These are phyloP conservation scores for Neonectria punicea DNA, from an alignment of 2,329 filamentous ascomycete genomes.

Conservation along the genomic window DNA sequence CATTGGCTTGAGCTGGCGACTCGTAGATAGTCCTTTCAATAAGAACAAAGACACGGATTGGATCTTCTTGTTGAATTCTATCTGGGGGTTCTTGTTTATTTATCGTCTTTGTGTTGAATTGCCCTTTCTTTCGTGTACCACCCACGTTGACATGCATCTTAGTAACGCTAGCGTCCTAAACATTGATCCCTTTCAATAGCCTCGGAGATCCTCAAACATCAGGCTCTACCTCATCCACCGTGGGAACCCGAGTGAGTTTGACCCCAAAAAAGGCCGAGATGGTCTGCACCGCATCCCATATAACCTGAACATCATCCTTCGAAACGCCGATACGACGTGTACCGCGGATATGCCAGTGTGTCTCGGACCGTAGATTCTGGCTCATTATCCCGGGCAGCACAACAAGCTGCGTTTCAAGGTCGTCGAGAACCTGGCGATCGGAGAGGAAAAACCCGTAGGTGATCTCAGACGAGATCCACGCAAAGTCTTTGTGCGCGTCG, in stretches of 20 bases:
- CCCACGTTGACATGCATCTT: too few relatives aligned
- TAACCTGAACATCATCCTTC: slow-evolving; percentile 38
- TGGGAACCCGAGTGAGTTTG: slow-evolving; percentile 40
- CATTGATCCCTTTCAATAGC: too few relatives aligned
- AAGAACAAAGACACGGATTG: not conserved
- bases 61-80: too few relatives aligned
- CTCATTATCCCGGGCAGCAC: slow-evolving; percentile 66
- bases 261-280: slow-evolving; percentile 41
- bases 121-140: too few relatives aligned
- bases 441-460: slow-evolving; percentile 68
- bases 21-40: not conserved
- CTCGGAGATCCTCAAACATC: slow-evolving; percentile 32
- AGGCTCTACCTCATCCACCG: slow-evolving; percentile 43
- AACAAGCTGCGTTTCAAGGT: slow-evolving; percentile 65
- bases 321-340: slow-evolving; percentile 44
- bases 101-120: too few relatives aligned
- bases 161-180: too few relatives aligned
- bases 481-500: slow-evolving; percentile 52
- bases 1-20: slow-evolving; percentile 41
- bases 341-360: slow-evolving; percentile 61
- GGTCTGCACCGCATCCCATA: slow-evolving; percentile 40
- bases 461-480: slow-evolving; percentile 64
- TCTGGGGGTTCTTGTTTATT: too few relatives aligned
- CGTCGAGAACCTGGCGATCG: slow-evolving; percentile 64
- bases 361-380: slow-evolving; percentile 63